Percentiles rank a stretch among this genome's conserved stretches.
Evolutionary conservation across 345 rosid species (phyloP).

Genomic region (Corchorus olitorius): DNA sequence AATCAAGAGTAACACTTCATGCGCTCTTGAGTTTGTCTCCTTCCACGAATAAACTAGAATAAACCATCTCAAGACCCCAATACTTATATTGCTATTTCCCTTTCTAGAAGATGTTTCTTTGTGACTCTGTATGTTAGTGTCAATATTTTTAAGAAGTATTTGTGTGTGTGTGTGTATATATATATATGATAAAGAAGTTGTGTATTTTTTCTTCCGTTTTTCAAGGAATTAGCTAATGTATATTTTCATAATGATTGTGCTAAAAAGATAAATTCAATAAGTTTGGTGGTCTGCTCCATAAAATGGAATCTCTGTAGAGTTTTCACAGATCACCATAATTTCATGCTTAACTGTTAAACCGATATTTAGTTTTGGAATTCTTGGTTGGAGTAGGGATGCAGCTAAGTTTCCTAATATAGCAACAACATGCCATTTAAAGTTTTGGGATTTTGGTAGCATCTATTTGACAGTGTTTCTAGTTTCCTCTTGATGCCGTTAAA

Average conservation of each 20-base stretch:
- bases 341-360: background rate
- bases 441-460: background rate
- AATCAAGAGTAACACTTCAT: background rate
- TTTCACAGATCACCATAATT: background rate
- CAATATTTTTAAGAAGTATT: background rate
- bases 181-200: background rate
- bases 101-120: no score
- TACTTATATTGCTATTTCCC: background rate
- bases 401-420: background rate
- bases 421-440: background rate
- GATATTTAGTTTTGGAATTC: background rate
- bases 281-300: background rate
- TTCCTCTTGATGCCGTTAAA: background rate
- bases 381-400: background rate
- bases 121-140: background rate
- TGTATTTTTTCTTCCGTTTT: background rate
- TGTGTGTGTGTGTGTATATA: no score
- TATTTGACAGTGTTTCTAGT: background rate
- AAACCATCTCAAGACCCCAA: background rate
- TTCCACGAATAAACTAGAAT: background rate
- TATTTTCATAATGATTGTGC: background rate
- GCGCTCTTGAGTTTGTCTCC: background rate
- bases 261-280: background rate
- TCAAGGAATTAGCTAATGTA: background rate
- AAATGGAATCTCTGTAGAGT: background rate